phyloP scores from a whole-genome alignment of 257 asterid species.

The Solanum pennellii region DNA sequence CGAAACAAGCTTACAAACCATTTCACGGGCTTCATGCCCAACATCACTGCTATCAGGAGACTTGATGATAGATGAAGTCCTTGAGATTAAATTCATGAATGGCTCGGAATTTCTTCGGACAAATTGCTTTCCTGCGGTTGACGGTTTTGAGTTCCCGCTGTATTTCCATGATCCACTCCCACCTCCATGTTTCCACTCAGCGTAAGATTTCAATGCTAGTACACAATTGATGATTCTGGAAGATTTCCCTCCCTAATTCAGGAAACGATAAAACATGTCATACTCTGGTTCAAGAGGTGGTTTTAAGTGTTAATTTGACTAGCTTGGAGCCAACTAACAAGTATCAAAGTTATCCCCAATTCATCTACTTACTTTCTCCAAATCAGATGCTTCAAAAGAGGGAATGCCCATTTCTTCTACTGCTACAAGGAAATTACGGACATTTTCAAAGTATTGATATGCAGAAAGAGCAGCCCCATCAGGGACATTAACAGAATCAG shows the following conservation, averaged over 20 bases:
- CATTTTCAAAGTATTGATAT: constrained; percentile 74
- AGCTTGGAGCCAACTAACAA: background rate
- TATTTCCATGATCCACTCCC: constrained; percentile 54
- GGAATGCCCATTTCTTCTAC: constrained; percentile 74
- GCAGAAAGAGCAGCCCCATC: constrained; percentile 88
- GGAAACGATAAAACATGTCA: background rate
- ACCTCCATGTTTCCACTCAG: constrained; percentile 73
- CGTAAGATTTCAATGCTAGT: constrained; percentile 66
- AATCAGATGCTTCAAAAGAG: constrained; percentile 78
- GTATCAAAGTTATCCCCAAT: background rate
- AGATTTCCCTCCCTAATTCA: constrained; percentile 67
- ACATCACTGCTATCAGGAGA: constrained; percentile 30
- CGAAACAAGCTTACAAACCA: constrained; percentile 27
- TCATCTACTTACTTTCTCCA: constrained; percentile 49
- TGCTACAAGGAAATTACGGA: constrained; percentile 71
- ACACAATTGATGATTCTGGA: constrained; percentile 70
- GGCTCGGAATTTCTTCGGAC: constrained; percentile 41
- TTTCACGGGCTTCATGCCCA: constrained; percentile 22
- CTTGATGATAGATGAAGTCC: constrained; percentile 32
- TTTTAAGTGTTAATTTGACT: background rate
- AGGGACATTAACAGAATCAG: constrained; percentile 39
- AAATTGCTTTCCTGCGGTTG: constrained; percentile 43
- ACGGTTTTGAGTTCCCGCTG: constrained; percentile 44
- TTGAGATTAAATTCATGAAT: constrained; percentile 43
- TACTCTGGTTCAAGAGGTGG: background rate